These are phyloP conservation scores for Hysterium pulicare DNA, from an alignment of 2,329 filamentous ascomycete genomes.

Conservation along the genomic window DNA sequence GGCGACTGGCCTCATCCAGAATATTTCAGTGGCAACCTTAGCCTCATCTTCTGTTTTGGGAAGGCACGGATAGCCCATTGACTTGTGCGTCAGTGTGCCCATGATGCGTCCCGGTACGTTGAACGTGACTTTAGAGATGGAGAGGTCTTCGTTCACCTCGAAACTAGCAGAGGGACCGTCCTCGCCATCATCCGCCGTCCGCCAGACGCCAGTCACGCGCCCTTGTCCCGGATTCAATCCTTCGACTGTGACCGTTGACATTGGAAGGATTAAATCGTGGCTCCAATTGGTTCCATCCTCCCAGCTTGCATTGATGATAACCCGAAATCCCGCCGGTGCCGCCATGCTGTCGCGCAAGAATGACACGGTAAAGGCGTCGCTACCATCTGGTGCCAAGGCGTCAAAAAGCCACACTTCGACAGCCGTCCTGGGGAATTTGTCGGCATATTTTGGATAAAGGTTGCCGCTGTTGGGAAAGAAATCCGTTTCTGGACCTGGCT, in stretches of 20 bases:
- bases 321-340: slow-evolving; percentile 4
- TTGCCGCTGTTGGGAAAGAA: slow-evolving; percentile 7
- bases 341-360: slow-evolving; percentile 5
- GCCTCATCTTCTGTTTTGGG: slow-evolving; percentile 4
- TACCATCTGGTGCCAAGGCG: slow-evolving; percentile 3
- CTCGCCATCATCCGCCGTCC: slow-evolving; percentile 1
- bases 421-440: slow-evolving; percentile 5
- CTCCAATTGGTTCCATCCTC: slow-evolving; percentile 5
- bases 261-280: slow-evolving; percentile 3
- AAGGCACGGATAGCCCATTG: slow-evolving; percentile 3
- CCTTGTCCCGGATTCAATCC: slow-evolving; percentile 3
- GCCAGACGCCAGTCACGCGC: slow-evolving; percentile 4
- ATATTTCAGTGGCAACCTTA: slow-evolving; percentile 2
- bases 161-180: slow-evolving; percentile 4
- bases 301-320: slow-evolving; percentile 6
- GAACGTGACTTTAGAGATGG: slow-evolving; percentile 6
- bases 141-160: slow-evolving; percentile 5
- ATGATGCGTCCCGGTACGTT: slow-evolving; percentile 5
- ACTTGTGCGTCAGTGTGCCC: slow-evolving; percentile 5
- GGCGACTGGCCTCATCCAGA: slow-evolving; percentile 6
- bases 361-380: slow-evolving; percentile 7
- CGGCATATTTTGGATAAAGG: slow-evolving; percentile 6
- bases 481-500: slow-evolving; percentile 3
- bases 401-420: slow-evolving; percentile 8
- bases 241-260: slow-evolving; percentile 4